These are phyloP conservation scores for Cystofilobasidium capitatum DNA, from an alignment of 768 basidiomycete genomes.

Conservation along the genomic window DNA sequence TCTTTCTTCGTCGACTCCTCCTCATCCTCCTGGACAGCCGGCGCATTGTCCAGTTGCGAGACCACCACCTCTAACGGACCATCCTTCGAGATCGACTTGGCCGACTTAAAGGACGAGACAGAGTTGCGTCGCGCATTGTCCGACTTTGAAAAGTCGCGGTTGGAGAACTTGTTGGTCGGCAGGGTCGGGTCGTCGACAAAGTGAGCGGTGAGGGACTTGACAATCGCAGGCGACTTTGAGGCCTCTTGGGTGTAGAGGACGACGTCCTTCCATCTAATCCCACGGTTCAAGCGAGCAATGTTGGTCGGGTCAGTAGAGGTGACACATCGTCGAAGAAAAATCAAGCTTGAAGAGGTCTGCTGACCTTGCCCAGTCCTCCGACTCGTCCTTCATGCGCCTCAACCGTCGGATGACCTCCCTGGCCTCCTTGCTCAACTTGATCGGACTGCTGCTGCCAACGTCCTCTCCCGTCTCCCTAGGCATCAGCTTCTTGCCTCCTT, in stretches of 20 bases:
- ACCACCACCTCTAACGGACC: neutral
- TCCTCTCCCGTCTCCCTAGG: conserved; percentile 27
- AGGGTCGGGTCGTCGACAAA: conserved; percentile 16
- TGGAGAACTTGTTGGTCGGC: conserved; percentile 13
- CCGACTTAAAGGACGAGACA: conserved; percentile 40
- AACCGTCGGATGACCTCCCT: conserved; percentile 38
- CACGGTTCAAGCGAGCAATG: neutral
- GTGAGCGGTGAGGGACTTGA: conserved; percentile 16
- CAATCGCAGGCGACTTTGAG: conserved; percentile 21
- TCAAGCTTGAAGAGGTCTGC: neutral
- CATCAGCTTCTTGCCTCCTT: conserved; percentile 22
- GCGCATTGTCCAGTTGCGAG: neutral
- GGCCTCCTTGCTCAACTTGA: conserved; percentile 38
- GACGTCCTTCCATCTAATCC: conserved; percentile 39
- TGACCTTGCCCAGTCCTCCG: conserved; percentile 40
- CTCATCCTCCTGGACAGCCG: conserved; percentile 76
- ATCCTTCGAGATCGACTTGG: neutral
- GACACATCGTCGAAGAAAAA: neutral
- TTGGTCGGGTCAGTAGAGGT: neutral
- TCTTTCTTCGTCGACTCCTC: conserved; percentile 55
- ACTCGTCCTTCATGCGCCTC: conserved; percentile 38
- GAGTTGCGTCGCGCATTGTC: conserved; percentile 56
- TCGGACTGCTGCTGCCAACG: conserved; percentile 37
- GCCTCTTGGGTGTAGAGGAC: conserved; percentile 36
- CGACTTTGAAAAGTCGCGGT: neutral